Conservation (phyloP, 345 rosid species). For the Boechera divaricarpa region DNA sequence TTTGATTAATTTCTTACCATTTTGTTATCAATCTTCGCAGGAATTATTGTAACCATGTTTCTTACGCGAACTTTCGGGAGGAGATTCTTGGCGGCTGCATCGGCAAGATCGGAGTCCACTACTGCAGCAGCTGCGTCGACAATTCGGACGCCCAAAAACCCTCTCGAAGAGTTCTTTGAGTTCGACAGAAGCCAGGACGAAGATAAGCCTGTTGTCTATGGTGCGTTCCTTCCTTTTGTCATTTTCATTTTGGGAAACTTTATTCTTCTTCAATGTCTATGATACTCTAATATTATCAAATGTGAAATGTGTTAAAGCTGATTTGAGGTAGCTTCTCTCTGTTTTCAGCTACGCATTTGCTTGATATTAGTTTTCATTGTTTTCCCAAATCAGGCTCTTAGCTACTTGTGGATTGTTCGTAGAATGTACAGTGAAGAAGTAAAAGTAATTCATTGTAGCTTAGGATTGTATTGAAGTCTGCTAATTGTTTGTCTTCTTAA, state of each 20-base stretch:
- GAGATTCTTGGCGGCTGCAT: slow-evolving; percentile 63
- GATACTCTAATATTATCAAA: not conserved
- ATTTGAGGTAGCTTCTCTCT: not conserved
- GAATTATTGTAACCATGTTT: slow-evolving; percentile 52
- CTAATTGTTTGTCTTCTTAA: not conserved
- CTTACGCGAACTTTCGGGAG: slow-evolving; percentile 67
- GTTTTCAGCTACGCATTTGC: not conserved
- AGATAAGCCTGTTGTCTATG: slow-evolving; percentile 73
- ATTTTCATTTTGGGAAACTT: not conserved
- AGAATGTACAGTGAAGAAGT: not conserved
- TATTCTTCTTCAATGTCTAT: no score
- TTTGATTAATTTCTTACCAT: no score
- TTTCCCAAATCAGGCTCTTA: no score
- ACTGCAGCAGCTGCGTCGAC: slow-evolving; percentile 61
- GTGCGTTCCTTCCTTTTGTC: slow-evolving; percentile 40
- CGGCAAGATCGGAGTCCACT: slow-evolving; percentile 59
- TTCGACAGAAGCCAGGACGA: slow-evolving; percentile 69
- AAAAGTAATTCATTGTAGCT: not conserved
- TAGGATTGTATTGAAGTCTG: not conserved
- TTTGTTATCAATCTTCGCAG: no score
- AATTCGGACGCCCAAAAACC: slow-evolving; percentile 52
- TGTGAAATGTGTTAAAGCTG: not conserved
- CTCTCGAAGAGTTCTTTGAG: slow-evolving; percentile 89
- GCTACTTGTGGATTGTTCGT: not conserved
- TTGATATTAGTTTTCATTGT: no score